Evolutionary conservation across 805 yeast genomes (phyloP).

Genomic region (Kodamaea hsintzibuensis): DNA sequence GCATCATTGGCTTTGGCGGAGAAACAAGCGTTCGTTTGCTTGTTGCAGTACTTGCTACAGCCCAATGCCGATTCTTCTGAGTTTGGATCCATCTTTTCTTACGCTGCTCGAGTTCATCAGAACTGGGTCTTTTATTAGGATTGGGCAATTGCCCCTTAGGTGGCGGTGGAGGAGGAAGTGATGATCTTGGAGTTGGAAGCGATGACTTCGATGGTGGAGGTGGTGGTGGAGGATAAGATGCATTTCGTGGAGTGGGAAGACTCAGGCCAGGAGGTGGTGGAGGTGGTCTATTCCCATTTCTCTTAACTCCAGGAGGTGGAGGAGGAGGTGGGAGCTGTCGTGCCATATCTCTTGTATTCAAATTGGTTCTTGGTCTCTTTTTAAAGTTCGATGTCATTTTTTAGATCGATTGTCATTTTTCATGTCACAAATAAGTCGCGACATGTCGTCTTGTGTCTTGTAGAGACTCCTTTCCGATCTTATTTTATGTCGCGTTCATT

Average conservation of each 20-base stretch:
- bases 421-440: too few species aligned
- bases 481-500: background rate
- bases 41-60: slow-evolving; percentile 15
- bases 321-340: slow-evolving; percentile 5
- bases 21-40: slow-evolving; percentile 49
- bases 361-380: background rate
- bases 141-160: slow-evolving; percentile 6
- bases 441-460: too few species aligned
- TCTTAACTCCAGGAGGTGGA: background rate
- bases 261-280: slow-evolving; percentile 6
- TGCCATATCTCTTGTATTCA: background rate
- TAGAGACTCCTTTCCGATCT: background rate
- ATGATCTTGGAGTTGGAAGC: slow-evolving; percentile 7
- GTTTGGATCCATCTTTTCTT: slow-evolving; percentile 60
- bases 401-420: too few species aligned
- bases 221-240: background rate
- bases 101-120: slow-evolving; percentile 37
- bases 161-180: slow-evolving; percentile 17
- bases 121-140: slow-evolving; percentile 7
- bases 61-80: slow-evolving; percentile 58
- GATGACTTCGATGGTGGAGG: slow-evolving; percentile 15
- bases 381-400: background rate
- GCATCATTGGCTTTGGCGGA: slow-evolving; percentile 76
- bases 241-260: background rate
- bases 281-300: slow-evolving; percentile 2